These are phyloP conservation scores for Pseudogymnoascus sp. DNA, from an alignment of 2,329 filamentous ascomycete species.

Conservation along the genomic window DNA sequence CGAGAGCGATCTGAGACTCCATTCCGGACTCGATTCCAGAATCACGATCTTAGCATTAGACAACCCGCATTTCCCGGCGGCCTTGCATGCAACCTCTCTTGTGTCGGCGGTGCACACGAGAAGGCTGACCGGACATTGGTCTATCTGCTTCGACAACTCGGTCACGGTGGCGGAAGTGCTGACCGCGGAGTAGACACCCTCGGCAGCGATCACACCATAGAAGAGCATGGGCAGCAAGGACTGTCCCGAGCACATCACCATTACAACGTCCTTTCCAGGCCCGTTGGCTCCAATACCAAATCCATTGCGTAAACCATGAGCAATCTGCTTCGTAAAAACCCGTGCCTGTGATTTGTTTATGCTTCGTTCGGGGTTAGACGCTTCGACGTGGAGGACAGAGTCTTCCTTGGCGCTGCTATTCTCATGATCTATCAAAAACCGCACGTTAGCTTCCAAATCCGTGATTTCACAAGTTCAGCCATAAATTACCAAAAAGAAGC, in stretches of 20 bases:
- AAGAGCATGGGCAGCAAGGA: conserved; percentile 57
- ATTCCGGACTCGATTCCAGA: conserved; percentile 48
- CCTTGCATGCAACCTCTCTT: conserved; percentile 51
- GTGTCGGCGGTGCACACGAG: conserved; percentile 59
- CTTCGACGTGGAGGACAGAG: conserved; percentile 51
- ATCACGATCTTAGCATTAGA: conserved; percentile 51
- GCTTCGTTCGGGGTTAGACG: conserved; percentile 45
- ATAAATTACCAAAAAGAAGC: conserved; percentile 18
- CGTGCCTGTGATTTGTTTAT: conserved; percentile 49
- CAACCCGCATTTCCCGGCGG: conserved; percentile 51
- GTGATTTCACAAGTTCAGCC: neutral
- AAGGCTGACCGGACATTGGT: conserved; percentile 62
- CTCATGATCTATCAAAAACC: conserved; percentile 32
- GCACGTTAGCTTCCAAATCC: neutral
- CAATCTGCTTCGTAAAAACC: conserved; percentile 45
- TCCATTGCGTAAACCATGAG: conserved; percentile 47
- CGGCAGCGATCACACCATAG: conserved; percentile 69
- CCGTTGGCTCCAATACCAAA: conserved; percentile 48
- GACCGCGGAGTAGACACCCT: conserved; percentile 70
- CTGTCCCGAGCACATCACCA: conserved; percentile 51
- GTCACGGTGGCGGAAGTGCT: conserved; percentile 64
- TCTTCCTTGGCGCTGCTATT: conserved; percentile 37
- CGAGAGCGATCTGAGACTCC: conserved; percentile 57
- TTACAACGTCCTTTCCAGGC: conserved; percentile 47
- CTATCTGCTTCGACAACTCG: conserved; percentile 70